A percentile compares a stretch with the other conserved stretches of the same genome.
Conservation (phyloP, 2,329 filamentous ascomycete species). For the Bretziella fagacearum region DNA sequence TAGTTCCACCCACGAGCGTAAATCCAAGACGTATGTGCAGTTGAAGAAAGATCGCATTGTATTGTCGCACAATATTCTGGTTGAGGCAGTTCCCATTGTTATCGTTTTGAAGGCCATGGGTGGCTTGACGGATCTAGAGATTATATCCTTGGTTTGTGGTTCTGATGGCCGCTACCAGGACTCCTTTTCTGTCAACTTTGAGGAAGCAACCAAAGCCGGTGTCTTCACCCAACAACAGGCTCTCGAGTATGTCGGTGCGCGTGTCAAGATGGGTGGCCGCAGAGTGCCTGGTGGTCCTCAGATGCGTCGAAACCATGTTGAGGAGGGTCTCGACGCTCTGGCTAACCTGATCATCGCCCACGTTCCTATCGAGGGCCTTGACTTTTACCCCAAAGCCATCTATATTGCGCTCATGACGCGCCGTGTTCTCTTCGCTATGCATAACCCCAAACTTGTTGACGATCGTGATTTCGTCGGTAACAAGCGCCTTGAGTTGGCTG, state of each 20-base stretch:
- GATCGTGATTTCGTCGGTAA: constrained; percentile 97
- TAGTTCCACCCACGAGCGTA: constrained; percentile 91
- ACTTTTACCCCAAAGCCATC: constrained; percentile 92
- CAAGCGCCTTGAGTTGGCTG: constrained; percentile 86
- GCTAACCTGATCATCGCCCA: constrained; percentile 90
- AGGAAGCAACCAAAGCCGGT: constrained; percentile 68
- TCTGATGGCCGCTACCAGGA: constrained; percentile 82
- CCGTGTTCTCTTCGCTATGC: constrained; percentile 85
- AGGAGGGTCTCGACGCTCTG: constrained; percentile 84
- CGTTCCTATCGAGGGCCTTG: constrained; percentile 75
- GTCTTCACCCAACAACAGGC: constrained; percentile 92
- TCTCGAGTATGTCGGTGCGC: constrained; percentile 72
- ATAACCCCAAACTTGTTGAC: constrained; percentile 77
- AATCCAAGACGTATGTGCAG: constrained; percentile 92
- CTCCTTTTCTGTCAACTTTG: constrained; percentile 87
- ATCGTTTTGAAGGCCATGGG: constrained; percentile 87
- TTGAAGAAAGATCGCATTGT: constrained; percentile 85
- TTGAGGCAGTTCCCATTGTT: constrained; percentile 87
- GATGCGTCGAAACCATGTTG: constrained; percentile 59
- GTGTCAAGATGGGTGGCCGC: constrained; percentile 73
- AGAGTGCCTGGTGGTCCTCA: constrained; percentile 34
- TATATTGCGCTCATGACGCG: constrained; percentile 96
- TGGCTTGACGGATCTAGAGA: constrained; percentile 86
- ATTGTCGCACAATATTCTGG: constrained; percentile 81
- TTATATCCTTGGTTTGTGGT: constrained; percentile 77